Evolutionary conservation across 257 asterid species (phyloP).

Genomic region (Plantago elongata): DNA sequence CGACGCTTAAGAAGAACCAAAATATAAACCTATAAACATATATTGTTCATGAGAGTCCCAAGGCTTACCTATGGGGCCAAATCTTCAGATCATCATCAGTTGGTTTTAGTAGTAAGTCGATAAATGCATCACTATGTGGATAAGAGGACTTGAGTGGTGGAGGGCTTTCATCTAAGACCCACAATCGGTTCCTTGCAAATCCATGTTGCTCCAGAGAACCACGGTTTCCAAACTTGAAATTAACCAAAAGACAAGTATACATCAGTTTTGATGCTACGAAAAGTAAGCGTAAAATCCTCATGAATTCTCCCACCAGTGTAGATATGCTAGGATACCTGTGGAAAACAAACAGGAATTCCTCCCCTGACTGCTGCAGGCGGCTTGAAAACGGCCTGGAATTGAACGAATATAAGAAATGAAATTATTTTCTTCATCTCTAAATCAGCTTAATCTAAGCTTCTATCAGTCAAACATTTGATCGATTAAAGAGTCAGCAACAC

Average conservation of each 20-base stretch:
- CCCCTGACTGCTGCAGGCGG: constrained; percentile 86
- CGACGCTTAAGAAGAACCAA: neutral
- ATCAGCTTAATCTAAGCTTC: neutral
- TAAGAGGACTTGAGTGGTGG: constrained; percentile 50
- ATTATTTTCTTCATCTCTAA: neutral
- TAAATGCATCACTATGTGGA: constrained; percentile 37
- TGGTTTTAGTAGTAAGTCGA: constrained; percentile 62
- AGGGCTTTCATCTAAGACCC: constrained; percentile 67
- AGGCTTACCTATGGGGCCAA: constrained; percentile 76
- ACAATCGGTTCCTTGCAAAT: constrained; percentile 68
- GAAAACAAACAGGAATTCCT: constrained; percentile 86
- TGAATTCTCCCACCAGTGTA: neutral
- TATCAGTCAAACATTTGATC: no score
- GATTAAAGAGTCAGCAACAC: neutral
- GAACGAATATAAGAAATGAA: neutral
- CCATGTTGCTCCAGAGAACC: constrained; percentile 86
- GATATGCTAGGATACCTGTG: constrained; percentile 49
- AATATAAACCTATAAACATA: neutral
- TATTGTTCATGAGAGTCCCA: neutral
- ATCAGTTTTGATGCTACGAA: constrained; percentile 17
- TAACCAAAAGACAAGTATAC: neutral
- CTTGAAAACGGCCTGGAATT: constrained; percentile 61
- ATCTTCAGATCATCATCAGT: constrained; percentile 66
- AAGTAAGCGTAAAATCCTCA: neutral
- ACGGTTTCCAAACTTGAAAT: constrained; percentile 61